Evolutionary conservation across 2,329 filamentous ascomycete genomes (phyloP), one percentile per base, ranked within the genome.

Genomic region (Sarocladiaceae sp.): DNA sequence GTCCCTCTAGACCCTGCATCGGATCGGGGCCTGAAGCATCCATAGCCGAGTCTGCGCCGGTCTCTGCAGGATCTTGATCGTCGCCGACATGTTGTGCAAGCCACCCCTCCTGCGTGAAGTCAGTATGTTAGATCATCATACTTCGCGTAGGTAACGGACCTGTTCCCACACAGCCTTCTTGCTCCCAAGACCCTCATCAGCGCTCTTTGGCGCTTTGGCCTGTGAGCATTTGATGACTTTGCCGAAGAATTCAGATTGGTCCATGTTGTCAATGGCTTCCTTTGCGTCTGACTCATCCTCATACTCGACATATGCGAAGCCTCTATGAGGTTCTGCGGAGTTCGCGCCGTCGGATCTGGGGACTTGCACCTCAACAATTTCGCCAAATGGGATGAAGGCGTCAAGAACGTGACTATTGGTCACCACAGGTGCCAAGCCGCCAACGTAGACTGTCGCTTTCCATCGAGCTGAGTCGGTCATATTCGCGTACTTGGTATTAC

Each of bases 231-330:
- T 96, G 67, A 99, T 87, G 13, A 94, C 86, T 54, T 90, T 83
- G 11, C 94, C 95, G 66, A 93, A 97, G 42, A 99, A 81, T 72
- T 97, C 93, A 55, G 92, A 88, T 67, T 96, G 91, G 66, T 99
- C 90, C 93, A 99, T 97, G 66, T 99, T 99, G 77, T 97, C 91
- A 67, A 99, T 96, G 49, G 94, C 94, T 71, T 97, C 93, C 63
- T 86, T 86, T 25, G 92, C 93, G 70, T 99, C 94, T 53, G 86
- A 82, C 12, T 84, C 79, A 53, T 90, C 81, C 62, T 97, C 91
- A 64, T 89, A 99, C 65, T 99, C 94, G 49, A 99, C 89, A 66
- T 99, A 97, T 54, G 92, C 94, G 69, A 97, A 99, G 1, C 95
- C 94, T 50, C 92, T 80, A 68, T 99, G 94, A 26, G 84, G 75